Percentiles rank a stretch among this genome's conserved stretches.
Evolutionary conservation across 2,329 filamentous ascomycete species (phyloP).

Genomic region (Diaporthe capsici): DNA sequence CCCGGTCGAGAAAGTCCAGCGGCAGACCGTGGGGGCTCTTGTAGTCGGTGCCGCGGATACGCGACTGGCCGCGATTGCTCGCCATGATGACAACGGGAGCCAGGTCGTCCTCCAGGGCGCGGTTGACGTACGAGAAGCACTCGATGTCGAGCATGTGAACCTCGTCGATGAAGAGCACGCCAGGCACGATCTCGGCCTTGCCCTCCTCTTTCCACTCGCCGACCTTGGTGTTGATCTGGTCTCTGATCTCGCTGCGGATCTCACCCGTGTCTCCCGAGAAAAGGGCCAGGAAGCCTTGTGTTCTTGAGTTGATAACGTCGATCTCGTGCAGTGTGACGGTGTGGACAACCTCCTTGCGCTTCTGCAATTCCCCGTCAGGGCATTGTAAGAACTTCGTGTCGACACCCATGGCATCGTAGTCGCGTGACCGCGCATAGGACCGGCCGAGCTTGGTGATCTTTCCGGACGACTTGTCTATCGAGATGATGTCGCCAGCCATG

Average conservation of each 20-base stretch:
- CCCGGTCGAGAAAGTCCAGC: constrained; percentile 94
- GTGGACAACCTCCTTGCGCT: constrained; percentile 96
- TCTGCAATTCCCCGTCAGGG: constrained; percentile 96
- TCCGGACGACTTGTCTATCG: constrained; percentile 97
- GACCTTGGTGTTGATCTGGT: constrained; percentile 99
- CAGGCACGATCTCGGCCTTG: constrained; percentile 97
- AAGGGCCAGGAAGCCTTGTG: constrained; percentile 96
- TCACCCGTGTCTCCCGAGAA: constrained; percentile 99
- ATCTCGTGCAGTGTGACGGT: constrained; percentile 98
- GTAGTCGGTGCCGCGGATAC: constrained; percentile 94
- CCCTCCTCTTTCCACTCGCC: constrained; percentile 99
- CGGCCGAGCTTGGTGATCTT: constrained; percentile 98
- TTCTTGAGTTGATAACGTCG: constrained; percentile 98
- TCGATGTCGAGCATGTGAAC: constrained; percentile 99
- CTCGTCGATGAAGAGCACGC: constrained; percentile 98
- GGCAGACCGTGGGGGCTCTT: constrained; percentile 93
- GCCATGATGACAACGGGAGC: constrained; percentile 99
- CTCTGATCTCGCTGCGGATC: constrained; percentile 95
- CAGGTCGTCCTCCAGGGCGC: constrained; percentile 93
- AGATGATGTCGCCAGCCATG: constrained; percentile 98
- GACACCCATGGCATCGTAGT: constrained; percentile 99
- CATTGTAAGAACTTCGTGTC: constrained; percentile 99
- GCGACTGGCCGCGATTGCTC: constrained; percentile 92
- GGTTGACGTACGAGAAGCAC: constrained; percentile 99
- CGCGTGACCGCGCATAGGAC: constrained; percentile 92